Percentiles rank a stretch among this genome's conserved stretches.
These are phyloP conservation scores for Ogataea haglerorum DNA, from an alignment of 805 yeast species.

Conservation along the genomic window DNA sequence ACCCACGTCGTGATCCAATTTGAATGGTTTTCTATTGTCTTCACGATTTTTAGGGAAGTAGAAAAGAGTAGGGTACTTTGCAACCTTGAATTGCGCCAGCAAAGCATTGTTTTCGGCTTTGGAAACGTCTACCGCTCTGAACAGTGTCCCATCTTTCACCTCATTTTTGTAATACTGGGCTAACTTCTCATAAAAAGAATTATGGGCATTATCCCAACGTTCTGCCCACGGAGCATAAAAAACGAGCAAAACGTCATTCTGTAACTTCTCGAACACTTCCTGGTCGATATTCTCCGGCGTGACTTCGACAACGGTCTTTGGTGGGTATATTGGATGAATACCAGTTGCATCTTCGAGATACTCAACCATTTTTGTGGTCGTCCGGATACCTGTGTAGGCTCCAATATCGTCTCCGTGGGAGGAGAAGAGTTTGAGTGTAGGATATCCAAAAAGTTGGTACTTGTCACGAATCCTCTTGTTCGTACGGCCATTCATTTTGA, in stretches of 20 bases:
- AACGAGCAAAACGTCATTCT: slow-evolving; percentile 27
- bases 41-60: slow-evolving; percentile 20
- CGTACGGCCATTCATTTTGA: slow-evolving; percentile 34
- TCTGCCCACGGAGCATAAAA: slow-evolving; percentile 38
- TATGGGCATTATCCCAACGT: slow-evolving; percentile 31
- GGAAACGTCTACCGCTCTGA: slow-evolving; percentile 36
- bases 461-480: slow-evolving; percentile 35
- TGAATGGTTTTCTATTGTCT: slow-evolving; percentile 13
- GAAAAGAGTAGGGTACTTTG: slow-evolving; percentile 32
- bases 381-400: slow-evolving; percentile 35
- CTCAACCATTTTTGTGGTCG: slow-evolving; percentile 31
- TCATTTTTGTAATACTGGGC: slow-evolving; percentile 27
- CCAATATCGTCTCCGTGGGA: slow-evolving; percentile 39
- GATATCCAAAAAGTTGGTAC: slow-evolving; percentile 44
- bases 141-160: slow-evolving; percentile 20
- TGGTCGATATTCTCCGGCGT: slow-evolving; percentile 16
- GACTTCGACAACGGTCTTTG: slow-evolving; percentile 14
- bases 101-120: slow-evolving; percentile 25
- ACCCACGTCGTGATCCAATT: slow-evolving; percentile 24
- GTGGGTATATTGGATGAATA: slow-evolving; percentile 32
- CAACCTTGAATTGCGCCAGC: slow-evolving; percentile 27
- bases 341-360: slow-evolving; percentile 34
- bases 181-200: slow-evolving; percentile 31
- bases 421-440: slow-evolving; percentile 46
- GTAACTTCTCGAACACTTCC: slow-evolving; percentile 11